A percentile compares a stretch with the other conserved stretches of the same genome.
Evolutionary conservation across 2,329 filamentous ascomycete species (phyloP).

Genomic region (Epichloe hybrida): DNA sequence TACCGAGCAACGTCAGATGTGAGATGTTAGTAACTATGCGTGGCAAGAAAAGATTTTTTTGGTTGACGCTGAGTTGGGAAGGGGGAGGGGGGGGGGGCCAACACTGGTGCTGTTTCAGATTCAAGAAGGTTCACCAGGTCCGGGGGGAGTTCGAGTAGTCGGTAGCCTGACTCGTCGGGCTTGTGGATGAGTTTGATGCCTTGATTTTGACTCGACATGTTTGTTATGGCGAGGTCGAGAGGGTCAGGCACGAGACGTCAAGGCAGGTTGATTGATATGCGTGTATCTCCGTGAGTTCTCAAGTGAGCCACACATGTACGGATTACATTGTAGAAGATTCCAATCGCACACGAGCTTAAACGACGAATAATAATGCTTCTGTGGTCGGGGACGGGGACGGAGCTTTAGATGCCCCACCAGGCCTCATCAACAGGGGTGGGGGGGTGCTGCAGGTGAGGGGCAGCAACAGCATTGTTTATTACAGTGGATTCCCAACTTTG

Average conservation of each 20-base stretch:
- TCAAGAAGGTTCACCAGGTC: slow-evolving; percentile 44
- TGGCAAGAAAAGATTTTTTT: not conserved
- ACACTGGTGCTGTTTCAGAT: slow-evolving; percentile 39
- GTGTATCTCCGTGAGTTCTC: too few species aligned
- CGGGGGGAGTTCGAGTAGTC: slow-evolving; percentile 47
- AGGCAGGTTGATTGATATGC: too few species aligned
- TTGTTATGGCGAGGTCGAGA: slow-evolving; percentile 7
- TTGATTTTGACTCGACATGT: slow-evolving; percentile 33
- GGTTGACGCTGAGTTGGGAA: not conserved
- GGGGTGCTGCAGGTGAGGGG: too few species aligned
- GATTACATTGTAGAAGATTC: too few species aligned
- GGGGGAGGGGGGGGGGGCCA: slow-evolving; percentile 22
- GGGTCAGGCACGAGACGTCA: too few species aligned
- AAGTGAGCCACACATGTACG: too few species aligned
- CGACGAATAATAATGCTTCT: too few species aligned
- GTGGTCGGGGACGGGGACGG: too few species aligned
- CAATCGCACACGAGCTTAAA: too few species aligned
- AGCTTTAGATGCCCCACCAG: not conserved
- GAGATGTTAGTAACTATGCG: not conserved
- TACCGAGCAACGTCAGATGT: not conserved
- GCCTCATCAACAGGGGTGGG: too few species aligned
- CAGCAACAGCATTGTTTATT: not conserved
- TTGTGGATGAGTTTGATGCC: slow-evolving; percentile 38
- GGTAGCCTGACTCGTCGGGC: slow-evolving; percentile 38
- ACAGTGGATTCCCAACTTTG: not conserved